Evolutionary conservation across 768 basidiomycete genomes (phyloP), one percentile per base, ranked within the genome.

Genomic region (Leccinum olivaceopallidum): DNA sequence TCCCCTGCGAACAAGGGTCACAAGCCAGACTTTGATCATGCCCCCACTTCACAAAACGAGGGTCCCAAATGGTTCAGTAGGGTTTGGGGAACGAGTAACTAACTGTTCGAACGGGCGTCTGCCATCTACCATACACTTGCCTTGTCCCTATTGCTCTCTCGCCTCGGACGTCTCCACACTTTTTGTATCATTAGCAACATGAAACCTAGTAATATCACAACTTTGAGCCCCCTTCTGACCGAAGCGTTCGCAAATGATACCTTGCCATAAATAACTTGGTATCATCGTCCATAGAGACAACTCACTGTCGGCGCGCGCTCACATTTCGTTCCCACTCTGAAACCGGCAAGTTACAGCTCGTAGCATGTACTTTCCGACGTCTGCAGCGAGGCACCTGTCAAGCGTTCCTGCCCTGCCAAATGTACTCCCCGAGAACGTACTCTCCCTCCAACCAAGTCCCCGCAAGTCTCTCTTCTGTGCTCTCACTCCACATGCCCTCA

Each of bases 331-430:
- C 49, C 50, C 24, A 54, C 42, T 34, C 30, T 20, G 20, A 47
- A 20, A 37, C 36, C 14, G 36, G 36, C 36, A 37, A 37, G 36
- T 37, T 16, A 37, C 36, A 34, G 32, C 36, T 37, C 6, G 34
- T 34, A 34, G 34, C 10, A 94, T 94, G 92, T 94, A 93, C 77
- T 94, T 94, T 75, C 92, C 90, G 60, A 93, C 89, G 26, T 85
- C 88, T 37, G 85, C 89, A 48, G 89, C 92, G 30, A 79, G 83
- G 68, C 89, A 86, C 69, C 80, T 94, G 47, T 86, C 87, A 18
- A 85, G 85, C 18, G 80, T 81, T 22, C 90, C 91, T 37, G 80
- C 84, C n/a, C 77, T 91, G 36, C 86, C 89, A 30, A 84, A 88
- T 62, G 73, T 82, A 51, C 79, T 82, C 14, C 74, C 80, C 55